phyloP scores from a whole-genome alignment of 2,329 filamentous ascomycete species.

The Macrophomina pseudophaseolina region DNA sequence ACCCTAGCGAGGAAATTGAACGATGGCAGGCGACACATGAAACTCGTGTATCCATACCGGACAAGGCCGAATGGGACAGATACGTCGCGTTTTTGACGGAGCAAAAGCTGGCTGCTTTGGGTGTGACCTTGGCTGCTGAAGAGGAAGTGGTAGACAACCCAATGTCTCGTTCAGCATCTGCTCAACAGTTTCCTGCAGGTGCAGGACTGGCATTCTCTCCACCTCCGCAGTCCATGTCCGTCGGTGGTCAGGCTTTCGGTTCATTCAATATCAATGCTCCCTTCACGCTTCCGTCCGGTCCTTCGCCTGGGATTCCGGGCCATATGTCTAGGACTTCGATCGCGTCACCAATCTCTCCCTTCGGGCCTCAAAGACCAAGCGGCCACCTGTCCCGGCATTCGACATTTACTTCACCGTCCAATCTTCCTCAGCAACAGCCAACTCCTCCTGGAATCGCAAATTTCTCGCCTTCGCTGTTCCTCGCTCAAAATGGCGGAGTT shows the following conservation, averaged over 20 bases:
- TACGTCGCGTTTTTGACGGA: constrained; percentile 86
- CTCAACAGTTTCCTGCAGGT: constrained; percentile 59
- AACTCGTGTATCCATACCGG: constrained; percentile 73
- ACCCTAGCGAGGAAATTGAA: constrained; percentile 32
- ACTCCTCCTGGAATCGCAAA: constrained; percentile 55
- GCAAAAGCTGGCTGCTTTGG: constrained; percentile 88
- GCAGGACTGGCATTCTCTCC: constrained; percentile 82
- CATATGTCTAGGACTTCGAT: constrained; percentile 67
- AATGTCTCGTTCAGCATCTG: constrained; percentile 74
- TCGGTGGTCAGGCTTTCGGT: constrained; percentile 69
- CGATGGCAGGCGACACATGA: constrained; percentile 59
- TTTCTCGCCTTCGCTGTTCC: constrained; percentile 49
- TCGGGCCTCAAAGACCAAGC: constrained; percentile 56
- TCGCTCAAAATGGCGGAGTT: constrained; percentile 43
- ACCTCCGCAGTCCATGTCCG: constrained; percentile 78
- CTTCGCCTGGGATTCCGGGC: constrained; percentile 50
- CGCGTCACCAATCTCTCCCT: constrained; percentile 75
- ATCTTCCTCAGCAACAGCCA: constrained; percentile 67
- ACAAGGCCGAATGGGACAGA: constrained; percentile 73
- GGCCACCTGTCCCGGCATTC: constrained; percentile 73
- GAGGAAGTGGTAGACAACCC: constrained; percentile 69
- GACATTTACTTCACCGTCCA: constrained; percentile 70
- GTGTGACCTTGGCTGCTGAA: constrained; percentile 79
- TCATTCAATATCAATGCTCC: constrained; percentile 8
- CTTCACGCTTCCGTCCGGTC: constrained; percentile 61